Evolutionary conservation across 768 basidiomycete genomes (phyloP), one percentile per base, ranked within the genome.

Genomic region (Arthromyces matolae): DNA sequence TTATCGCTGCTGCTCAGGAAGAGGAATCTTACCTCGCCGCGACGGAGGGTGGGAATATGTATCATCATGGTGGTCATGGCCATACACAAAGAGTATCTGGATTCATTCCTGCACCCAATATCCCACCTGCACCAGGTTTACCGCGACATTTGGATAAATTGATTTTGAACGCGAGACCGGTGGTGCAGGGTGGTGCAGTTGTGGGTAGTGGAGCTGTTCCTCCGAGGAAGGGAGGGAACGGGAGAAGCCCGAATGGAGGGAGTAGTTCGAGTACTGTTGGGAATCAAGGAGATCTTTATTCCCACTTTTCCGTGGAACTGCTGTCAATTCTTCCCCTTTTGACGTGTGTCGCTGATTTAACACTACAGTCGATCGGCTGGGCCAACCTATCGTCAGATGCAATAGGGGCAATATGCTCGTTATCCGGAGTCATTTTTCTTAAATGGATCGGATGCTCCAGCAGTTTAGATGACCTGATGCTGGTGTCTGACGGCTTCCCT

Each of bases 91-190:
- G 61, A 23, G 65, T 70, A 10, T 60, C 56, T 28, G 72, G 71
- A 3, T 72, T 77, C 57, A 65, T 73, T 25, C 81, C 85, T 9
- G 79, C 84, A 1, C 89, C 92, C 14, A 81, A 82, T 54, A 86
- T 94, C 51, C 93, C 93, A 2, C 84, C 86, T 18, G 93, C 96
- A 2, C 93, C 96, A 1, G 72, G 77, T 1, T 75, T 98, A 35
- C 96, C 96, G 0, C 72, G 93, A 1, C 92, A 97, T 60, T 72
- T 99, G 33, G 94, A 98, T 60, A 93, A 93, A 59, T 83, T 96
- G 40, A 96, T 97, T 49, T 68, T 99, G 51, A 98, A 98, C 59
- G 60, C 75, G 55, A 55, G 66, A 51, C 19, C 55, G 49, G 52
- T 68, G 40, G 42, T 63, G 54, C 29, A 53, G 44, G 41, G 60